These are phyloP conservation scores for Zoysia pacifica DNA, from an alignment of 176 grass and related monocot species.

Conservation along the genomic window DNA sequence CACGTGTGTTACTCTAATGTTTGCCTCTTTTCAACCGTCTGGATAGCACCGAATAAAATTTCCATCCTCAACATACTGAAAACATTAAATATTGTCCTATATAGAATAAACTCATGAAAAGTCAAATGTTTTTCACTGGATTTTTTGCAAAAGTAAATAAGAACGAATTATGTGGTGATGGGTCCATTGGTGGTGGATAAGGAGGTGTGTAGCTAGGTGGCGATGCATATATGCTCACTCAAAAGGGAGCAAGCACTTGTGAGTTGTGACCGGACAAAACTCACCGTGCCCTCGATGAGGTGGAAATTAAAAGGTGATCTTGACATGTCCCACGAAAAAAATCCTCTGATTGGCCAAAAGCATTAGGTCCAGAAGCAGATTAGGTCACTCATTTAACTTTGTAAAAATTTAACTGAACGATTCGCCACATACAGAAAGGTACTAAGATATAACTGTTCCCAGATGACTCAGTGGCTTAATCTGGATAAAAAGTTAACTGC, in stretches of 20 bases:
- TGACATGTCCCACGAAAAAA: background rate
- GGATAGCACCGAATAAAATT: conserved; percentile 41
- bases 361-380: conserved; percentile 31
- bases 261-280: conserved; percentile 28
- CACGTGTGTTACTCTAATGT: conserved; percentile 25
- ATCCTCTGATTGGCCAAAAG: conserved; percentile 1
- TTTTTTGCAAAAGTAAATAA: background rate
- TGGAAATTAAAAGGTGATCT: conserved; percentile 34
- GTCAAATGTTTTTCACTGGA: too few relatives aligned
- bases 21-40: background rate
- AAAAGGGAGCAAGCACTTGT: conserved; percentile 32
- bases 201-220: conserved; percentile 9
- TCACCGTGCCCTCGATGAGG: conserved; percentile 8
- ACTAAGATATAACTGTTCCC: background rate
- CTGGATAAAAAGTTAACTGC: background rate
- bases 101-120: conserved; percentile 2
- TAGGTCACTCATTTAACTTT: background rate
- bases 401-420: background rate
- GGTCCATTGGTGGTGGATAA: conserved; percentile 54
- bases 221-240: conserved; percentile 60
- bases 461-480: conserved; percentile 3
- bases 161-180: conserved; percentile 6
- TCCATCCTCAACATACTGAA: background rate
- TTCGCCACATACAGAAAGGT: conserved; percentile 38
- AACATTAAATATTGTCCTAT: background rate